These are phyloP conservation scores for Kodamaea suecica DNA, from an alignment of 1,139 yeast species.

Conservation along the genomic window DNA sequence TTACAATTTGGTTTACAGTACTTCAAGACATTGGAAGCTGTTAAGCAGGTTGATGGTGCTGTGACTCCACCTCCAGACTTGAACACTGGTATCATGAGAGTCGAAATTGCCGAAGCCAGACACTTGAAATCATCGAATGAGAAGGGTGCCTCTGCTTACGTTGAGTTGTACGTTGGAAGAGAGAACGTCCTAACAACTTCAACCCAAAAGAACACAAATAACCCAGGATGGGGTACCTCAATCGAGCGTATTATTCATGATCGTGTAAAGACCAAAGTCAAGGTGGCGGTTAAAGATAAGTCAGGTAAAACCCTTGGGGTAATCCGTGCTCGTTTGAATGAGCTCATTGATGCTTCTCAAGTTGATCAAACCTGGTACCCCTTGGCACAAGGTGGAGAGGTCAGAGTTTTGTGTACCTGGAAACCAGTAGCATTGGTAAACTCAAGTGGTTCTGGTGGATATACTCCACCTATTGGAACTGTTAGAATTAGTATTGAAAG, in stretches of 20 bases:
- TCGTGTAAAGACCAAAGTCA: slow-evolving; percentile 65
- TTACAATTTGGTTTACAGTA: slow-evolving; percentile 67
- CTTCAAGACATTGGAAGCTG: slow-evolving; percentile 78
- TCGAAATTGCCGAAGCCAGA: slow-evolving; percentile 53
- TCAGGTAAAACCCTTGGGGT: slow-evolving; percentile 57
- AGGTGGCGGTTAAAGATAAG: slow-evolving; percentile 64
- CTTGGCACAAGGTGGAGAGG: slow-evolving; percentile 66
- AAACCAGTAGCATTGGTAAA: slow-evolving; percentile 76
- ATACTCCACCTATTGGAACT: slow-evolving; percentile 91
- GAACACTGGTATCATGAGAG: slow-evolving; percentile 83
- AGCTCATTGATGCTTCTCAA: slow-evolving; percentile 71
- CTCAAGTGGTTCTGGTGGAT: slow-evolving; percentile 70
- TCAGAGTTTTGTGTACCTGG: slow-evolving; percentile 71
- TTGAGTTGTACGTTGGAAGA: slow-evolving; percentile 65
- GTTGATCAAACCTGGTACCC: slow-evolving; percentile 79
- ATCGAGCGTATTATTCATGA: slow-evolving; percentile 74
- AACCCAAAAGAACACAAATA: slow-evolving; percentile 57
- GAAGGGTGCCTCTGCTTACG: slow-evolving; percentile 59
- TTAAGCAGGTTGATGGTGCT: slow-evolving; percentile 79
- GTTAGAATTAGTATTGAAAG: slow-evolving; percentile 68
- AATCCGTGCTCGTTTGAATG: slow-evolving; percentile 61
- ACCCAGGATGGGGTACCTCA: slow-evolving; percentile 65
- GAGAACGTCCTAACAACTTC: slow-evolving; percentile 56
- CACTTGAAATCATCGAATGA: slow-evolving; percentile 41
- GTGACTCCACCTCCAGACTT: slow-evolving; percentile 85